Base-by-base conservation (phyloP, 352 stramenopile species). In the Hyaloperonospora brassicae region DNA sequence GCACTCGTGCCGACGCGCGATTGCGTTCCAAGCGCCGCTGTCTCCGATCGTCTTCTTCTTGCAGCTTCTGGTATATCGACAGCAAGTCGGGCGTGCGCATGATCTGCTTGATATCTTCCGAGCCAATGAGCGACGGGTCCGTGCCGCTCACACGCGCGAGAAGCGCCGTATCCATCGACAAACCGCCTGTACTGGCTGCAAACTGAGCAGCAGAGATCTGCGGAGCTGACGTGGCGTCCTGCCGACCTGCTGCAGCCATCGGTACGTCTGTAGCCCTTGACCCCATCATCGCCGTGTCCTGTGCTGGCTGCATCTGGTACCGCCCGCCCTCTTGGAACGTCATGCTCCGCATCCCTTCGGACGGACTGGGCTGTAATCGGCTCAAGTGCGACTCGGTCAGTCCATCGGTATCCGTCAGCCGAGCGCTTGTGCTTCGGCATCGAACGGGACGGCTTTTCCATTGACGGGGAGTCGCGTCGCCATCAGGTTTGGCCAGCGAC, bases 31-130 rank as follows among this genome's bases (percentile, higher is more conserved):
- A 57, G 8, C 82, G 65, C 51, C 80, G 62, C 57, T 91, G 84
- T 23, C 84, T 70, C 17, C 80, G 73, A 38, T 91, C 80, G 50
- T 94, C 84, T 58, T 92, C 84, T 63, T 92, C 82, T 44, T 91
- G 84, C 1, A 94, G 62, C 50, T 90, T 94, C 57, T 94, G 83
- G 61, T 94, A 94, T 27, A 94, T 94, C 21, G 77, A 90, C 30
- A 94, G 55, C 22, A 94, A 54, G 50, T 94, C 82, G 1, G 83
- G 79, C 9, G 69, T 81, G 10, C 79, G 76, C 82, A 94, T 94
- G 57, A 94, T 92, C 64, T 92, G 83, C 49, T 87, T 86, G 59
- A 94, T 92, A 57, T 92, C 74, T 53, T 94, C 82, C 5, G 76
- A 81, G 42, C 79, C 81, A 56, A 94, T 84, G 12, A 81, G 64